A percentile compares a stretch with the other conserved stretches of the same genome.
Evolutionary conservation across 768 basidiomycete species (phyloP).

Genomic region (Auricularia sp.): DNA sequence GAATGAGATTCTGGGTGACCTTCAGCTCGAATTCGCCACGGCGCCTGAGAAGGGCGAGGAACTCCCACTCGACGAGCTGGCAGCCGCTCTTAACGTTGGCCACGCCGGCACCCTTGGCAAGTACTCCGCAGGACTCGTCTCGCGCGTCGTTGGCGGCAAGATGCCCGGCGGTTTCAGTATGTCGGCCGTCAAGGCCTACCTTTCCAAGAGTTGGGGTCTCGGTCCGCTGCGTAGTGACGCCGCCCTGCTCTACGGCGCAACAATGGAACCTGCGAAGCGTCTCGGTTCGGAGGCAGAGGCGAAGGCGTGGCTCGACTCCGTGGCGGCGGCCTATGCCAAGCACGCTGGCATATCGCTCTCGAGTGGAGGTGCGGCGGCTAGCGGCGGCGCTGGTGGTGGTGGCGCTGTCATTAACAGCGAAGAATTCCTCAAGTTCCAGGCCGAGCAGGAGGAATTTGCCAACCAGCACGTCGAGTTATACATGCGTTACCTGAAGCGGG

Average conservation of each 20-base stretch:
- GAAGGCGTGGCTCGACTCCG: constrained; percentile 83
- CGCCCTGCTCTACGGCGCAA: constrained; percentile 82
- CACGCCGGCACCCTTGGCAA: constrained; percentile 86
- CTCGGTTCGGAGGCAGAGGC: constrained; percentile 85
- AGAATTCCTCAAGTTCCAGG: constrained; percentile 93
- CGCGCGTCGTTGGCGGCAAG: constrained; percentile 87
- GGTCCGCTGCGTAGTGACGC: constrained; percentile 83
- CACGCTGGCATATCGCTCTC: constrained; percentile 80
- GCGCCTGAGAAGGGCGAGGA: constrained; percentile 99
- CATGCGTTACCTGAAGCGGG: constrained; percentile 92
- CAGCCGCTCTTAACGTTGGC: constrained; percentile 69
- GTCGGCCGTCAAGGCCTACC: constrained; percentile 79
- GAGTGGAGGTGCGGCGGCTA: constrained; percentile 52
- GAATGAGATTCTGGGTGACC: constrained; percentile 95
- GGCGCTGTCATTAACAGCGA: constrained; percentile 94
- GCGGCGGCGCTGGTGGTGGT: constrained; percentile 45
- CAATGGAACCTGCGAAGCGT: constrained; percentile 90
- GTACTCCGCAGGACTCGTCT: constrained; percentile 82
- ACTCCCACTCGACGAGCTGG: constrained; percentile 90
- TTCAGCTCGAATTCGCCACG: constrained; percentile 88
- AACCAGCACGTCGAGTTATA: constrained; percentile 90
- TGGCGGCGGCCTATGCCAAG: constrained; percentile 79
- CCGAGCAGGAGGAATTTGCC: constrained; percentile 86
- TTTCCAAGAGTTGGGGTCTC: constrained; percentile 93
- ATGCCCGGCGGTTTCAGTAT: constrained; percentile 99